Conservation (phyloP, 768 basidiomycete species). For the Tricholoma flavovirens region DNA sequence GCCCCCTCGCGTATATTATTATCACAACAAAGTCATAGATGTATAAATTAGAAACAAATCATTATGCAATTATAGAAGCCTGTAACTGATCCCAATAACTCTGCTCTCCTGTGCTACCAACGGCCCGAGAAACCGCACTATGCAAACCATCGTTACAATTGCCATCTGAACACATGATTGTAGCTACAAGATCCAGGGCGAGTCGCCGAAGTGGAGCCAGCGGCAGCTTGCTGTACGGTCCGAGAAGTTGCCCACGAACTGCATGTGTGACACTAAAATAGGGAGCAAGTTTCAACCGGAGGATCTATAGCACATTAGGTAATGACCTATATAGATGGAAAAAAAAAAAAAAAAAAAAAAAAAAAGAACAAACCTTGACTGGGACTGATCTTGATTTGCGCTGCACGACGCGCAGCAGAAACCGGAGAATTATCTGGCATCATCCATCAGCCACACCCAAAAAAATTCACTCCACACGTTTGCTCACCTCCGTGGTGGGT, state of each 20-base stretch:
- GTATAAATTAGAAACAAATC: slow-evolving; percentile 1
- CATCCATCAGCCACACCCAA: background rate
- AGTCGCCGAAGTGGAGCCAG: slow-evolving; percentile 39
- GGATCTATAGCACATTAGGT: slow-evolving; percentile 30
- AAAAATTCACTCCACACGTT: background rate
- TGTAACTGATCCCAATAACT: slow-evolving; percentile 34
- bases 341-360: slow-evolving; percentile 23
- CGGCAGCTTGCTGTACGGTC: slow-evolving; percentile 75
- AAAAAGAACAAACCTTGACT: slow-evolving; percentile 34
- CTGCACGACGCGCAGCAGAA: slow-evolving; percentile 58
- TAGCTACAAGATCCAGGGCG: slow-evolving; percentile 56
- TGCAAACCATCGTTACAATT: slow-evolving; percentile 6
- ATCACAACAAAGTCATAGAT: background rate
- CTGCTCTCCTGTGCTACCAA: slow-evolving; percentile 30
- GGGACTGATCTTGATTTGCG: slow-evolving; percentile 42
- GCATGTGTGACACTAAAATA: slow-evolving; percentile 79
- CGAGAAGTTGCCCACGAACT: slow-evolving; percentile 63
- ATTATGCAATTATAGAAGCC: slow-evolving; percentile 1
- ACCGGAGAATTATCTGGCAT: slow-evolving; percentile 47
- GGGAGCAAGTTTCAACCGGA: slow-evolving; percentile 63
- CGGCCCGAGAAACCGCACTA: slow-evolving; percentile 30
- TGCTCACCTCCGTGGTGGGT: slow-evolving; percentile 53
- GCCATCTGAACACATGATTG: slow-evolving; percentile 19
- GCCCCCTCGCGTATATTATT: background rate
- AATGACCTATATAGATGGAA: background rate